Evolutionary conservation across 352 stramenopile species (phyloP).

Genomic region (Globisporangium megalacanthum): DNA sequence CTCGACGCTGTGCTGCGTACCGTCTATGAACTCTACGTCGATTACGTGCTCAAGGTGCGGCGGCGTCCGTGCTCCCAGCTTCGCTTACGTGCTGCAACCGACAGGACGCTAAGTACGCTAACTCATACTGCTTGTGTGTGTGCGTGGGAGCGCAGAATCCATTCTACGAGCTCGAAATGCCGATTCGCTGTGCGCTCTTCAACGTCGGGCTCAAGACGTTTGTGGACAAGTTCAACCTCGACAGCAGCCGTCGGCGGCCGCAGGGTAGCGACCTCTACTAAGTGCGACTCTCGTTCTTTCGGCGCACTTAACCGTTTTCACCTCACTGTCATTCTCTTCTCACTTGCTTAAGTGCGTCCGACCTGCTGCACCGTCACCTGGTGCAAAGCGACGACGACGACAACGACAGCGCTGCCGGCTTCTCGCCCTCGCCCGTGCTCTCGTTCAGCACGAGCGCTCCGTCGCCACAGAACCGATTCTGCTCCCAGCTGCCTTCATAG

Average conservation of each 20-base stretch:
- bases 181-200: constrained; percentile 92
- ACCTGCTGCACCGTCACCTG: too few species aligned
- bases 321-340: background rate
- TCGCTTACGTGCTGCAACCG: too few species aligned
- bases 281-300: background rate
- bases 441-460: constrained; percentile 55
- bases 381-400: too few species aligned
- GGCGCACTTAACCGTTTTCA: background rate
- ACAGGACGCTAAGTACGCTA: too few species aligned
- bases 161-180: constrained; percentile 95
- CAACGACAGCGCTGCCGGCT: too few species aligned
- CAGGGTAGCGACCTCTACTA: constrained; percentile 34
- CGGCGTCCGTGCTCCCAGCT: background rate
- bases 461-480: constrained; percentile 67
- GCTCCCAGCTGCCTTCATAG: constrained; percentile 80
- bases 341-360: too few species aligned
- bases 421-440: constrained; percentile 9
- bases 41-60: constrained; percentile 93
- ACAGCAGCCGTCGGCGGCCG: constrained; percentile 53
- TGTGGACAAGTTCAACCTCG: constrained; percentile 83
- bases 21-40: constrained; percentile 93
- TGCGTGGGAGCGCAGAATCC: constrained; percentile 60
- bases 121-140: background rate
- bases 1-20: constrained; percentile 79
- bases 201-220: constrained; percentile 83